Base-by-base conservation (phyloP, 768 basidiomycete genomes). In the Pulveroboletus sp. region DNA sequence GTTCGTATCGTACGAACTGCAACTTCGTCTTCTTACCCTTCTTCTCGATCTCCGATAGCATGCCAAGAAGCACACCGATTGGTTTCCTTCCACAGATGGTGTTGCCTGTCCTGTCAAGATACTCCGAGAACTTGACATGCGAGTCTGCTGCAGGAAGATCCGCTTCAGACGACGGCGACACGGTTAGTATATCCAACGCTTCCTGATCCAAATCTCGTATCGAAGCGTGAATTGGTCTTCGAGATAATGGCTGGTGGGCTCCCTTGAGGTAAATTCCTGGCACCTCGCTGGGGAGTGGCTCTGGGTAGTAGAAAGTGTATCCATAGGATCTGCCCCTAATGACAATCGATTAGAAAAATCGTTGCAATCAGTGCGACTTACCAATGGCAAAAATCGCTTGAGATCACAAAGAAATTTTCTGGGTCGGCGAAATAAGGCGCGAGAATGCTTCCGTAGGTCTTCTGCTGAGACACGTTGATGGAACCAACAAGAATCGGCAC, bases 321-420 rank as follows among this genome's bases (percentile, higher is more conserved):
- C 79, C 80, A 65, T 93, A 97, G 38, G 91, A 79, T 7, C 76
- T 75, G 11, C 93, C 93, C 92, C 90, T 91, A 52, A 40, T 6
- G 43, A 47, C 8, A 12, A 36, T 58, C 39, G 45, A 23, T 40
- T 34, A 43, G 19, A 27, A 17, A 25, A 24, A 40, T 43, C 37
- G 16, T 14, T 19, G 20, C 29, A 19, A 44, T 34, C 39, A 47
- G 23, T 32, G 37, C 7, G 27, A 55, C 80, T 53, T 46, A 94
- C 94, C 97, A 99, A 66, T 99, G 97, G 63, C 97, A 98, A 65
- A 99, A 99, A 67, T 99, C 97, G 50, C 89, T 91, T 5, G 94
- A 97, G 43, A 97, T 78, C 37, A 98, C 84, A 59, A 85, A 93
- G 52, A 98, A 75, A 0, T 93, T 97, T 51, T 87, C 83, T 2